Evolutionary conservation across 2,329 filamentous ascomycete genomes (phyloP).

Genomic region (Exutisphaerella laricina): DNA sequence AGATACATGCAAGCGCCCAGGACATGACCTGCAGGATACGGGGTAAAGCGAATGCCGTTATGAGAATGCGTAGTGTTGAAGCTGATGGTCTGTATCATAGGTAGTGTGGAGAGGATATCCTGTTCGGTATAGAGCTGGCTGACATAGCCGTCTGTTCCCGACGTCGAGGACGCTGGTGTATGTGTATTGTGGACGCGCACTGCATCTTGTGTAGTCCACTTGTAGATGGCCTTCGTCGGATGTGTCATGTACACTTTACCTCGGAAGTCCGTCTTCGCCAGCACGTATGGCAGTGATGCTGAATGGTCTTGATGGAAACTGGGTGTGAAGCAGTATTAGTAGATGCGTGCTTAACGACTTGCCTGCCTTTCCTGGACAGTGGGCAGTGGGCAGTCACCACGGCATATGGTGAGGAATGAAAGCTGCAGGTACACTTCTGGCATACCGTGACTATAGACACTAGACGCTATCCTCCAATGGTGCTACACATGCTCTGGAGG

Average conservation of each 20-base stretch:
- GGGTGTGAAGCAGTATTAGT: constrained; percentile 6
- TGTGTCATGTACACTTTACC: constrained; percentile 99
- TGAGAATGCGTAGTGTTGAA: constrained; percentile 98
- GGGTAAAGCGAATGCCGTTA: constrained; percentile 91
- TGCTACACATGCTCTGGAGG: too few species aligned
- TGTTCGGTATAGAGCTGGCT: constrained; percentile 84
- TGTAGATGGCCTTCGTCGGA: constrained; percentile 98
- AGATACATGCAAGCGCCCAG: constrained; percentile 97
- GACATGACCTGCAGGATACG: constrained; percentile 96
- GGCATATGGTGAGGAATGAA: constrained; percentile 13
- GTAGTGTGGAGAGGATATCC: constrained; percentile 89
- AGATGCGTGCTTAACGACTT: neutral
- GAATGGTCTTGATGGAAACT: constrained; percentile 99
- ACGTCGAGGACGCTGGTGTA: constrained; percentile 22
- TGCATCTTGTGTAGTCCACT: constrained; percentile 97
- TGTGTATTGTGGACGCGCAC: constrained; percentile 66
- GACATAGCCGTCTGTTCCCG: constrained; percentile 41
- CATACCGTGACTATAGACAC: constrained; percentile 33
- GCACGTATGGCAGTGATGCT: constrained; percentile 94
- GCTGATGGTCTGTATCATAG: constrained; percentile 93
- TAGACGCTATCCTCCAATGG: constrained; percentile 7
- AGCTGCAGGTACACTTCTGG: constrained; percentile 18
- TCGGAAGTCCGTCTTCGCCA: constrained; percentile 96
- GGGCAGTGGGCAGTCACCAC: constrained; percentile 18
- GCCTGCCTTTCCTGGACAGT: too few species aligned